Base-by-base conservation (phyloP, 2,329 filamentous ascomycete species). In the Fusarium hostae region DNA sequence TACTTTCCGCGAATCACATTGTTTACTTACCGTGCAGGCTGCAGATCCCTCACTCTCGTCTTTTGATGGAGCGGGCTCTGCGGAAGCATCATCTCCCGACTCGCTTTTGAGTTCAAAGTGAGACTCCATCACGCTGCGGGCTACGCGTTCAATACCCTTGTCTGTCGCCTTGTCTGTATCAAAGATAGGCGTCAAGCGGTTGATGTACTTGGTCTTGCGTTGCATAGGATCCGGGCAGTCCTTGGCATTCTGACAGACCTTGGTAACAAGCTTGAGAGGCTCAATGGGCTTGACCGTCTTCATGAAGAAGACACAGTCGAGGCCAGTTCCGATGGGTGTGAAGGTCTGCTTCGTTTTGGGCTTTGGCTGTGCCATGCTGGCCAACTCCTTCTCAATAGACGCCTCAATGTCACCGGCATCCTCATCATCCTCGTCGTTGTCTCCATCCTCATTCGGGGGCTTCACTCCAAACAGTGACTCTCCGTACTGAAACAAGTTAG, bases 351-450 rank as follows among this genome's bases (percentile, higher is more conserved):
- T 84, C 63, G 84, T 82, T 30, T 79, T 80, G 58, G 78, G 76
- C 66, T 85, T 79, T 50, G 76, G 77, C 34, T 81, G 75, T 41
- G 82, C 76, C 59, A 87, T 89, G 74, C 83, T 85, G 32, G 86
- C 86, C n/a, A 96, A 80, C 81, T 96, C 94, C 77, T 89, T 90
- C 73, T 89, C 80, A 73, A 96, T 93, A 32, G 90, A 87, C 9
- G 88, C 86, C 77, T 94, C 93, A 73, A 96, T 94, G 74, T 94
- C 92, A n/a, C 82, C 82, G 18, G 80, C 81, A 1, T 83, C 83
- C 9, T 84, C 82, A 4, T 76, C 82, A 15, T 75, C 80, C 15
- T 79, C 78, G 63, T 75, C 76, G 61, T 75, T 75, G 61, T 80
- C 76, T 26, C 75, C 70, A 28, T 77, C 77, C 20, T 76, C 78